Conservation (phyloP, 2,329 filamentous ascomycete genomes). For the Botrytis fabae region DNA sequence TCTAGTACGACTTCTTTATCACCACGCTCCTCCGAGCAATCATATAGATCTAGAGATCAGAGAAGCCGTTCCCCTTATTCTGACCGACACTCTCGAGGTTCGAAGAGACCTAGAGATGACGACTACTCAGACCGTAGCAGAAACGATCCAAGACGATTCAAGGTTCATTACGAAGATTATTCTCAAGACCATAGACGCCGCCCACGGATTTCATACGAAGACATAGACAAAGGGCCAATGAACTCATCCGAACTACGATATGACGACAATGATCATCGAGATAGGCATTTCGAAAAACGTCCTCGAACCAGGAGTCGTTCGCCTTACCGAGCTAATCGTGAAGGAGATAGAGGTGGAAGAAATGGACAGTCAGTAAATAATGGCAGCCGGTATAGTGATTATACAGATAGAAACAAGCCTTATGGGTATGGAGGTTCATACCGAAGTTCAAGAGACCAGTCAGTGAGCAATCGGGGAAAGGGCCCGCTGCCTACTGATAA, state of each 20-base stretch:
- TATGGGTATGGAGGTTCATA: slow-evolving; percentile 46
- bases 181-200: slow-evolving; percentile 50
- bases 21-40: slow-evolving; percentile 40
- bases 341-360: slow-evolving; percentile 31
- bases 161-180: slow-evolving; percentile 60
- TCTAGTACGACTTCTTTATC: slow-evolving; percentile 42
- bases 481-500: slow-evolving; percentile 58
- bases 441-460: slow-evolving; percentile 56
- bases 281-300: slow-evolving; percentile 54
- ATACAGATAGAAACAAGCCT: slow-evolving; percentile 30
- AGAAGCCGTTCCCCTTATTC: slow-evolving; percentile 57
- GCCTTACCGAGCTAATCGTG: slow-evolving; percentile 46
- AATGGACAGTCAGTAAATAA: slow-evolving; percentile 32
- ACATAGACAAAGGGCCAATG: slow-evolving; percentile 50
- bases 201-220: slow-evolving; percentile 54
- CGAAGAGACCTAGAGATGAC: slow-evolving; percentile 67
- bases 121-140: slow-evolving; percentile 52
- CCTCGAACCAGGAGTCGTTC: slow-evolving; percentile 54
- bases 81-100: slow-evolving; percentile 49
- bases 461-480: slow-evolving; percentile 64
- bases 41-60: slow-evolving; percentile 48
- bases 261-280: slow-evolving; percentile 54
- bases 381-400: slow-evolving; percentile 27
- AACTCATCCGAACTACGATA: slow-evolving; percentile 44
- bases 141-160: slow-evolving; percentile 60